Evolutionary conservation across 73 alveolate species (phyloP).

Genomic region (Paramecium bursaria): DNA sequence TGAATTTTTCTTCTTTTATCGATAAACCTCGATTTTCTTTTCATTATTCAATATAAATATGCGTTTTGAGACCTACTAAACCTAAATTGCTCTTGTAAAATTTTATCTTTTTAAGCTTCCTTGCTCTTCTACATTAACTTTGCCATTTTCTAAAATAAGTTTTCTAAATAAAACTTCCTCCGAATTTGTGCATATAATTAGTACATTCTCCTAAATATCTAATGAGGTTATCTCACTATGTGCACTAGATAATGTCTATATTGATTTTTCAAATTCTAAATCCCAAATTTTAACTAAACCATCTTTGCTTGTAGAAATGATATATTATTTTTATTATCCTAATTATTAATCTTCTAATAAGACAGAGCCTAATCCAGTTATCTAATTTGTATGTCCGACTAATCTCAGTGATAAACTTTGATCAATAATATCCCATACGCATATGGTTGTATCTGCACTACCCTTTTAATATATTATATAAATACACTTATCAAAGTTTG

Average conservation of each 20-base stretch:
- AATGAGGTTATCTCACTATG: conserved; percentile 45
- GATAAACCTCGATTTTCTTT: conserved; percentile 53
- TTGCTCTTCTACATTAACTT: background rate
- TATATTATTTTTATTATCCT: conserved; percentile 44
- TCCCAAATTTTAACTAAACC: conserved; percentile 66
- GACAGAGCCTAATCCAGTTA: conserved; percentile 54
- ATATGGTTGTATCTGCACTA: conserved; percentile 64
- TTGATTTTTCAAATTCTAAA: conserved; percentile 7
- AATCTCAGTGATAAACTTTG: conserved; percentile 35
- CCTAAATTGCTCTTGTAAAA: background rate
- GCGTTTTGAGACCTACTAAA: background rate
- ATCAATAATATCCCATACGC: conserved; percentile 65
- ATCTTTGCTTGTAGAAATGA: conserved; percentile 65
- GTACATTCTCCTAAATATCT: background rate
- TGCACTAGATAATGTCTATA: conserved; percentile 15
- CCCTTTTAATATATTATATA: too few relatives aligned
- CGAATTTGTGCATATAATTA: conserved; percentile 42
- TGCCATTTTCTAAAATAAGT: background rate
- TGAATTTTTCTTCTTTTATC: conserved; percentile 28
- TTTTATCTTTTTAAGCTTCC: conserved; percentile 12
- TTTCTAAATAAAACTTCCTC: conserved; percentile 39
- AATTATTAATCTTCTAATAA: conserved; percentile 52
- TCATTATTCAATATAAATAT: conserved; percentile 34
- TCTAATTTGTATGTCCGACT: conserved; percentile 57
- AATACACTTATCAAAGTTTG: conserved; percentile 47